Conservation (phyloP, 352 stramenopile species). For the Globisporangium acanthophoron region DNA sequence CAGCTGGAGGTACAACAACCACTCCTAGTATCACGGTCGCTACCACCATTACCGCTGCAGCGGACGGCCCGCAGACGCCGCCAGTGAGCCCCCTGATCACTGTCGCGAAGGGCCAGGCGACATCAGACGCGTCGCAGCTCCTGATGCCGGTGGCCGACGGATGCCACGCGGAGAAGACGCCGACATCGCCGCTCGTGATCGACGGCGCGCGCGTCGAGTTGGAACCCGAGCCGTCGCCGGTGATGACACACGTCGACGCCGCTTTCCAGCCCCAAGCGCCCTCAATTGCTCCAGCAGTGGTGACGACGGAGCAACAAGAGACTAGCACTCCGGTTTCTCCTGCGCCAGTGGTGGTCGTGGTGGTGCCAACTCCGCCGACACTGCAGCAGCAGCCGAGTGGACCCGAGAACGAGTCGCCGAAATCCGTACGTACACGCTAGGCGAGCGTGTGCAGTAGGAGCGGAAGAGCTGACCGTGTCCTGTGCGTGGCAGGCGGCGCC, state of each 20-base stretch:
- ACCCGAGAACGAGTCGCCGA: not conserved
- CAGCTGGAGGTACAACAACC: not conserved
- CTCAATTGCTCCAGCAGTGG: not conserved
- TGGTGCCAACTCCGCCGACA: not conserved
- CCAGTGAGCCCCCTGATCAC: too few species aligned
- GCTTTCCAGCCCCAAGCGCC: not conserved
- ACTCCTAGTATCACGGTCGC: not conserved
- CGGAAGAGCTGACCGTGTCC: too few species aligned
- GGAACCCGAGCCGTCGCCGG: slow-evolving; percentile 7
- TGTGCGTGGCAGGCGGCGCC: not conserved
- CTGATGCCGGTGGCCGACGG: not conserved
- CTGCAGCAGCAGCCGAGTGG: not conserved
- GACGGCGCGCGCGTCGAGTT: not conserved
- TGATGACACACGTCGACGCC: not conserved
- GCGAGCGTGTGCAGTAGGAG: not conserved
- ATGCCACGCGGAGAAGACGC: not conserved
- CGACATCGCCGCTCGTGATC: not conserved
- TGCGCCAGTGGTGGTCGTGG: not conserved
- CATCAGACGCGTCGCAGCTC: too few species aligned
- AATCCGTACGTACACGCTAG: not conserved
- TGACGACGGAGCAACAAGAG: not conserved
- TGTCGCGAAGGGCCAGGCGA: too few species aligned
- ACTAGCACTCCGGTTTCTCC: not conserved
- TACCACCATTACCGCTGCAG: not conserved
- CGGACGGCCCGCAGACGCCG: too few species aligned